These are phyloP conservation scores for Blastocystis sp. DNA, from an alignment of 352 stramenopile species.

Conservation along the genomic window DNA sequence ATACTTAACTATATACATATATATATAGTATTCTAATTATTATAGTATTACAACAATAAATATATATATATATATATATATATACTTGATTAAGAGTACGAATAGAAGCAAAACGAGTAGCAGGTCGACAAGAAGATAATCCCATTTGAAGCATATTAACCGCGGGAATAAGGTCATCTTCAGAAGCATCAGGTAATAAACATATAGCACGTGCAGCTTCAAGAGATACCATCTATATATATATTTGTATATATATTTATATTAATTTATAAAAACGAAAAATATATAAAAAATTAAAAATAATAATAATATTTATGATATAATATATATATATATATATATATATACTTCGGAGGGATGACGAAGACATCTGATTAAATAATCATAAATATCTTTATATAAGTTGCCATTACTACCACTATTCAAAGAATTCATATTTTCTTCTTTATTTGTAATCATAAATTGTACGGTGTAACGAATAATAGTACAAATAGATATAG, in stretches of 20 bases:
- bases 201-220: slow-evolving; percentile 86
- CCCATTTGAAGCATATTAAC: slow-evolving; percentile 88
- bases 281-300: slow-evolving; percentile 20
- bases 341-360: slow-evolving; percentile 64
- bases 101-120: slow-evolving; percentile 81
- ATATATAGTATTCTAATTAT: slow-evolving; percentile 24
- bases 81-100: slow-evolving; percentile 70
- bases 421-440: slow-evolving; percentile 31
- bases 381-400: slow-evolving; percentile 52
- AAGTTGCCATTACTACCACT: slow-evolving; percentile 32
- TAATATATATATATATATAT: neutral
- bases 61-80: slow-evolving; percentile 35
- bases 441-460: slow-evolving; percentile 54
- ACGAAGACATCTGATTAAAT: slow-evolving; percentile 77
- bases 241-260: neutral
- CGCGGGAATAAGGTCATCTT: slow-evolving; percentile 75
- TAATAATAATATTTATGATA: too few relatives aligned
- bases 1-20: slow-evolving; percentile 49
- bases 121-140: slow-evolving; percentile 73
- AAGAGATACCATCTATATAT: slow-evolving; percentile 86
- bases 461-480: slow-evolving; percentile 82
- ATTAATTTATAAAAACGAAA: too few relatives aligned
- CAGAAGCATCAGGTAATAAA: slow-evolving; percentile 70
- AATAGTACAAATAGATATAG: slow-evolving; percentile 79
- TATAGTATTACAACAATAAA: neutral